These are phyloP conservation scores for Triticum monococcum DNA, from an alignment of 176 grass and related monocot species.

Conservation along the genomic window DNA sequence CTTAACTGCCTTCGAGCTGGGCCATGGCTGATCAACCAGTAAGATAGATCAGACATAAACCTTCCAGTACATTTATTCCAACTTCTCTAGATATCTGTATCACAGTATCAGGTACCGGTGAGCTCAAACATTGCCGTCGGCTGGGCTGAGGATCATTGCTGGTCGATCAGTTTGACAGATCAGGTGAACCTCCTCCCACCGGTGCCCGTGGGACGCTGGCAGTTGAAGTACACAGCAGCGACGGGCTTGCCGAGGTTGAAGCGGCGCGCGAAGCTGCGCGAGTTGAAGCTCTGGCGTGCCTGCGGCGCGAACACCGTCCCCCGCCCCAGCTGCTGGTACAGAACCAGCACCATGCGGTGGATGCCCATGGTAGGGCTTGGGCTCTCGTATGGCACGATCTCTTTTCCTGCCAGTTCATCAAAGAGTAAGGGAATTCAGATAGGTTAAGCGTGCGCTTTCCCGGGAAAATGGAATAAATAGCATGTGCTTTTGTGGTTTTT, in stretches of 20 bases:
- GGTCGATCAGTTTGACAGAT: background rate
- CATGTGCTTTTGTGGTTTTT: background rate
- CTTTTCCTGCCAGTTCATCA: constrained; percentile 47
- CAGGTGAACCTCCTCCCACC: constrained; percentile 72
- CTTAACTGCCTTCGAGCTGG: constrained; percentile 18
- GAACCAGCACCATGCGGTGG: constrained; percentile 71
- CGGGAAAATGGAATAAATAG: background rate
- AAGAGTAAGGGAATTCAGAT: constrained; percentile 1
- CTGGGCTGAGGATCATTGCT: background rate
- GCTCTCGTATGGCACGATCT: constrained; percentile 59
- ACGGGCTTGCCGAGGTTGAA: constrained; percentile 65
- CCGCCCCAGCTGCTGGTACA: constrained; percentile 63
- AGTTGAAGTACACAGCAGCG: constrained; percentile 62
- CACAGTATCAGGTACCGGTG: background rate
- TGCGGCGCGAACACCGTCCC: constrained; percentile 62
- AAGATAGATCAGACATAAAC: constrained; percentile 21
- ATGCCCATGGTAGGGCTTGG: constrained; percentile 65
- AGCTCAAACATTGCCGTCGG: background rate
- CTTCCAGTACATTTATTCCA: constrained; percentile 25
- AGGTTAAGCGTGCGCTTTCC: background rate
- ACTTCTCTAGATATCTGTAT: background rate
- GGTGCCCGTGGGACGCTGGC: constrained; percentile 69
- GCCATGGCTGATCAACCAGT: background rate
- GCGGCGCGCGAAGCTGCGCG: constrained; percentile 47
- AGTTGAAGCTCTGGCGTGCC: constrained; percentile 67